A percentile compares a stretch with the other conserved stretches of the same genome.
Conservation (phyloP, 345 rosid species). For the Physaria fendleri region DNA sequence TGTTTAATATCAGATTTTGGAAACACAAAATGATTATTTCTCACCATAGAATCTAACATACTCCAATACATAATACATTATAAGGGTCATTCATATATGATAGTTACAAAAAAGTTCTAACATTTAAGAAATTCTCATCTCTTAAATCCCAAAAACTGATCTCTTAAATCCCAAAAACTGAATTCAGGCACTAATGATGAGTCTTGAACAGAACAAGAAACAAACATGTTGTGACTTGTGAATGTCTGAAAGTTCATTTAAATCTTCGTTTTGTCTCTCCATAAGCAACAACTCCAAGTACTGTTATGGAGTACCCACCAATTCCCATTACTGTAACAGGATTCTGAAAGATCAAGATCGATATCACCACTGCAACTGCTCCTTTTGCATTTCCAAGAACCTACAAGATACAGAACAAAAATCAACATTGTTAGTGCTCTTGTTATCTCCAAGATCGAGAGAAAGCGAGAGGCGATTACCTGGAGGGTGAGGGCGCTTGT, state of each 20-base stretch:
- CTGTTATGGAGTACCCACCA: conserved; percentile 75
- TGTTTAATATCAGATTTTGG: too few species aligned
- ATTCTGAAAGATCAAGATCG: conserved; percentile 72
- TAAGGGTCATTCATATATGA: background rate
- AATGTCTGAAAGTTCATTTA: conserved; percentile 35
- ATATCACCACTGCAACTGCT: conserved; percentile 89
- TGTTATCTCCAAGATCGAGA: background rate
- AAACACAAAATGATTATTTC: conserved; percentile 4
- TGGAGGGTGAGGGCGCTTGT: conserved; percentile 95
- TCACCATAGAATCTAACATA: conserved; percentile 10
- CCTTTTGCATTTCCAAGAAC: conserved; percentile 96
- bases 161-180: background rate
- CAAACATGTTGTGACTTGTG: conserved; percentile 2
- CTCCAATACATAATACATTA: conserved; percentile 14
- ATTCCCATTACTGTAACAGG: conserved; percentile 83
- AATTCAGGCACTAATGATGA: conserved; percentile 8
- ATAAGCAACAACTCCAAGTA: conserved; percentile 78
- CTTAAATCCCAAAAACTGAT: conserved; percentile 16
- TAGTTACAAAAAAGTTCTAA: conserved; percentile 31
- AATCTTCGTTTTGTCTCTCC: conserved; percentile 88
- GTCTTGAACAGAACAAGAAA: conserved; percentile 5
- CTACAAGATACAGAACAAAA: conserved; percentile 28
- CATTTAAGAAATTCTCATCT: conserved; percentile 14
- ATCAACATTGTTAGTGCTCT: background rate
- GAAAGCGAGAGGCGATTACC: conserved; percentile 31